Percentiles rank a stretch among this genome's conserved stretches.
Evolutionary conservation across 106 monocot species (phyloP).

Genomic region (Xerophyta viscosa): DNA sequence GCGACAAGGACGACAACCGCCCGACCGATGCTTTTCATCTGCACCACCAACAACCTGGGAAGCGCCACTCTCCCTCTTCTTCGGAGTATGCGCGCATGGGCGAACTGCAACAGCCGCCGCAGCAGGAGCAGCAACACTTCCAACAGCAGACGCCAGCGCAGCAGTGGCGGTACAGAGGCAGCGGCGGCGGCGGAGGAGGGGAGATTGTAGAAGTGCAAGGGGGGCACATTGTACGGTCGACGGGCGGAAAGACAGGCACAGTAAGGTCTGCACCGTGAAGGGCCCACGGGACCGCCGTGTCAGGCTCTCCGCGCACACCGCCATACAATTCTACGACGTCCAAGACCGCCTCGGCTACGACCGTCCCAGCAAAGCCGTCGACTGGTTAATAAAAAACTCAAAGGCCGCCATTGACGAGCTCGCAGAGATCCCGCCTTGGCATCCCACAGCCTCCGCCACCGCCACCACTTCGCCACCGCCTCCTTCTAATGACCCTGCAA

Average conservation of each 20-base stretch:
- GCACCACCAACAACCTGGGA: conserved; percentile 3
- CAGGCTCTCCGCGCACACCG: conserved; percentile 86
- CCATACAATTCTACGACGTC: conserved; percentile 97
- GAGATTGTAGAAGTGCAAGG: conserved; percentile 78
- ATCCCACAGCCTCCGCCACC: conserved; percentile 20
- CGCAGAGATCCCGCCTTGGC: conserved; percentile 62
- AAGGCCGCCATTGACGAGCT: conserved; percentile 81
- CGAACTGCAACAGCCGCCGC: conserved; percentile 6
- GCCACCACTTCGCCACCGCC: neutral
- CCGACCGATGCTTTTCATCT: conserved; percentile 4
- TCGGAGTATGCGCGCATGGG: conserved; percentile 34
- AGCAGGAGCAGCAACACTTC: too few species aligned
- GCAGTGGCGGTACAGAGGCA: conserved; percentile 4
- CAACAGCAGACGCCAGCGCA: conserved; percentile 1
- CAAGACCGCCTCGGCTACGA: conserved; percentile 94
- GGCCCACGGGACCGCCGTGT: conserved; percentile 86
- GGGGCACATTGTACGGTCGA: conserved; percentile 90
- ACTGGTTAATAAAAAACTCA: conserved; percentile 90
- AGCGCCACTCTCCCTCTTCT: conserved; percentile 3
- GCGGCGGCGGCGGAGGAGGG: conserved; percentile 17
- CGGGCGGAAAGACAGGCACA: conserved; percentile 89
- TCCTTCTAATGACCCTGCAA: neutral
- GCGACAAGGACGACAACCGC: conserved; percentile 9
- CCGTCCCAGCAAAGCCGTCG: conserved; percentile 92
- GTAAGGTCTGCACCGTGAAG: conserved; percentile 93